Percentiles rank a stretch among this genome's conserved stretches.
phyloP scores from a whole-genome alignment of 1,284 basidiomycete genomes.

The Sporisorium iseilematis-ciliati region DNA sequence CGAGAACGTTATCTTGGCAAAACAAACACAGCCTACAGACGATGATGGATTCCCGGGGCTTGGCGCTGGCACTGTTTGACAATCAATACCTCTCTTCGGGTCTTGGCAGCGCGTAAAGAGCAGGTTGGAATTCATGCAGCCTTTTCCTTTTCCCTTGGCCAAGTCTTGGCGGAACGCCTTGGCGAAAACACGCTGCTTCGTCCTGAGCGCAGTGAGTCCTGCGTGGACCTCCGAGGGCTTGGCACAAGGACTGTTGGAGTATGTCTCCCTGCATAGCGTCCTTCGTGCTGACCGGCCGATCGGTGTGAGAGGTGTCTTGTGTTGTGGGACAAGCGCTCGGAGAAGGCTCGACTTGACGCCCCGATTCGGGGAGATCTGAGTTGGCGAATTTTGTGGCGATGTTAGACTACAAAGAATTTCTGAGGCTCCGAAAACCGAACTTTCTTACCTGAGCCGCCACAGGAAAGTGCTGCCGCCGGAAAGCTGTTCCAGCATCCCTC shows the following conservation, averaged over 20 bases:
- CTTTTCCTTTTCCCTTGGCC: slow-evolving; percentile 17
- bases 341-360: too few relatives aligned
- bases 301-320: too few relatives aligned
- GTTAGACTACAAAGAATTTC: background rate
- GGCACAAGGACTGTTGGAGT: slow-evolving; percentile 12
- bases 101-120: background rate
- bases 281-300: background rate
- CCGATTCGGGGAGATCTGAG: background rate
- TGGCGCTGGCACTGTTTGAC: background rate
- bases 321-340: too few relatives aligned
- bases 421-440: background rate
- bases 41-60: too few relatives aligned
- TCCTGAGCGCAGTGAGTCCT: too few relatives aligned
- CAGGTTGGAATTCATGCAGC: background rate
- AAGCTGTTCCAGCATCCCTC: too few relatives aligned
- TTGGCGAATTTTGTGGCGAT: background rate
- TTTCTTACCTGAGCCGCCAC: background rate
- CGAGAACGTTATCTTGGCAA: too few relatives aligned
- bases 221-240: slow-evolving; percentile 9
- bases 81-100: background rate
- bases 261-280: slow-evolving; percentile 22
- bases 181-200: slow-evolving; percentile 17
- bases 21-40: too few relatives aligned
- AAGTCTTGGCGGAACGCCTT: slow-evolving; percentile 36
- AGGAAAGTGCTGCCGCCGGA: background rate